These are phyloP conservation scores for Fusarium domesticum DNA, from an alignment of 2,329 filamentous ascomycete genomes.

Conservation along the genomic window DNA sequence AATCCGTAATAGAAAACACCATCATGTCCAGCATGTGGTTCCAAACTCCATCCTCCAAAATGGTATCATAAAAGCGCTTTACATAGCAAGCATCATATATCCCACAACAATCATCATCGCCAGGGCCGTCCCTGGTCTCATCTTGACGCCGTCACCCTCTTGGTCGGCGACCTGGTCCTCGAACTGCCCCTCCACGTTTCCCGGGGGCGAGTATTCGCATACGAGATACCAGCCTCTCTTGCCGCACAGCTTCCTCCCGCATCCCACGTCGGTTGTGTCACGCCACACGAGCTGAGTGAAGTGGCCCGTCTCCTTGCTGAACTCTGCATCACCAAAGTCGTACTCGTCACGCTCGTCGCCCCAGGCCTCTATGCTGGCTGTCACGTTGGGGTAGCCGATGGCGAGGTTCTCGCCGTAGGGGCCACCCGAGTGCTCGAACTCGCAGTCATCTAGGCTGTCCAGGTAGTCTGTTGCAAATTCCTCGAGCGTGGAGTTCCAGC, in stretches of 20 bases:
- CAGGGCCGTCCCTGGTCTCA: slow-evolving; percentile 15
- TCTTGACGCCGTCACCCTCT: slow-evolving; percentile 12
- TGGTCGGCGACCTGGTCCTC: slow-evolving; percentile 35
- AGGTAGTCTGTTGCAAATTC: slow-evolving; percentile 53
- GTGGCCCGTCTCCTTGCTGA: slow-evolving; percentile 60
- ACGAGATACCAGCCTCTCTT: slow-evolving; percentile 61
- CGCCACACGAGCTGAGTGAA: slow-evolving; percentile 75
- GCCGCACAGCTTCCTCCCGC: slow-evolving; percentile 43
- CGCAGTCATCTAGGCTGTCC: slow-evolving; percentile 37
- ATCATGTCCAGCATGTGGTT: slow-evolving; percentile 15
- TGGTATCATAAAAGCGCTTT: neutral
- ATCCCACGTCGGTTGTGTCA: slow-evolving; percentile 58
- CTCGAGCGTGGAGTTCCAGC: slow-evolving; percentile 65
- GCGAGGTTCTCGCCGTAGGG: slow-evolving; percentile 75
- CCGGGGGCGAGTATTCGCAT: slow-evolving; percentile 67
- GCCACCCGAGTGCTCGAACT: slow-evolving; percentile 56
- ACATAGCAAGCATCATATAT: slow-evolving; percentile 15
- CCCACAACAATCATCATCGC: slow-evolving; percentile 15
- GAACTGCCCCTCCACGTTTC: slow-evolving; percentile 58
- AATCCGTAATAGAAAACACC: too few relatives aligned
- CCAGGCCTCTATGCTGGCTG: slow-evolving; percentile 62
- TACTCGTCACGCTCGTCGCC: slow-evolving; percentile 54
- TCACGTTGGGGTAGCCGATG: slow-evolving; percentile 60
- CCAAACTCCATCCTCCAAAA: slow-evolving; percentile 1
- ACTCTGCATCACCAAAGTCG: slow-evolving; percentile 55